Evolutionary conservation across 2,329 filamentous ascomycete genomes (phyloP).

Genomic region (Xylariales sp.): DNA sequence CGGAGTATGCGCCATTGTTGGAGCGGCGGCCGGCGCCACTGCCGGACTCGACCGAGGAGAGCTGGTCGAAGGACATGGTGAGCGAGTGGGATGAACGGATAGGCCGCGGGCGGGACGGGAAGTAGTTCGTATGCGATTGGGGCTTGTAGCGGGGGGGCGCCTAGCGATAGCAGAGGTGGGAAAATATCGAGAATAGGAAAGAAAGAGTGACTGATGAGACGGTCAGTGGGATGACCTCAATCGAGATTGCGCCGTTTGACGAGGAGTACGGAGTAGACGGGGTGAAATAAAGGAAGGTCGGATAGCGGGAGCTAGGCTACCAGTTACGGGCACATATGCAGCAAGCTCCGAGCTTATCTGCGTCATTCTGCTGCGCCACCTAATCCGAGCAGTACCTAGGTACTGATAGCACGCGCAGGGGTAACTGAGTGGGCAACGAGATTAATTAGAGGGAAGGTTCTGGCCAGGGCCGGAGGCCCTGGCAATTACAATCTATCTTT

Average conservation of each 20-base stretch:
- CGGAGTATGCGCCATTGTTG: slow-evolving; percentile 71
- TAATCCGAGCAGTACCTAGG: too few relatives aligned
- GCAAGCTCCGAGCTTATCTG: too few relatives aligned
- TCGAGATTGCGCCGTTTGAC: slow-evolving; percentile 22
- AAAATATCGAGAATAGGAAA: slow-evolving; percentile 4
- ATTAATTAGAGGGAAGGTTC: too few relatives aligned
- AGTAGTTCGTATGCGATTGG: background rate
- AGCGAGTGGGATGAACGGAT: slow-evolving; percentile 13
- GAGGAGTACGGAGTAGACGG: background rate
- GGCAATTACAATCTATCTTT: too few relatives aligned
- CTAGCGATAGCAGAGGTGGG: slow-evolving; percentile 6
- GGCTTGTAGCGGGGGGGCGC: background rate
- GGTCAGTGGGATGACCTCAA: slow-evolving; percentile 5
- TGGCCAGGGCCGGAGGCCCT: too few relatives aligned
- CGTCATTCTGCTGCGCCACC: too few relatives aligned
- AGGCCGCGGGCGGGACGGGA: background rate
- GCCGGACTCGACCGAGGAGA: slow-evolving; percentile 84
- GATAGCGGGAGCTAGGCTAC: background rate
- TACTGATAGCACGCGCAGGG: too few relatives aligned
- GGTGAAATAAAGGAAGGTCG: background rate
- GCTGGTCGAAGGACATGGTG: slow-evolving; percentile 89
- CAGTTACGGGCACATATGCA: too few relatives aligned
- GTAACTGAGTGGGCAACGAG: too few relatives aligned
- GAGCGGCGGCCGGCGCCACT: slow-evolving; percentile 71
- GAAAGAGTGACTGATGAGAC: slow-evolving; percentile 17